Conservation (phyloP, 2,329 filamentous ascomycete species). For the Neopestalotiopsis clavispora region DNA sequence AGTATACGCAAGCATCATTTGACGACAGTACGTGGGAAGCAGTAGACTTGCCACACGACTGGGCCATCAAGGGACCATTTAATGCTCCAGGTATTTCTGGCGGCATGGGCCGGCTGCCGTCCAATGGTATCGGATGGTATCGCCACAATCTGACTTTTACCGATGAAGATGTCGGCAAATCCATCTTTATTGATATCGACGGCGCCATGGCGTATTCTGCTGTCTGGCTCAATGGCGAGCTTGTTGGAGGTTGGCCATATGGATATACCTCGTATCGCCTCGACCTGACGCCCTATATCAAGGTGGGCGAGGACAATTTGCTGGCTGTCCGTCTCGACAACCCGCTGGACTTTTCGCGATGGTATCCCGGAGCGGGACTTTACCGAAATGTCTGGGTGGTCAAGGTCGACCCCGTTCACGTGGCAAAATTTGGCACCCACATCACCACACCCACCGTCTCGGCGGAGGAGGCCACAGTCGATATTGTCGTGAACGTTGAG, state of each 20-base stretch:
- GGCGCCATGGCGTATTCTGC: slow-evolving; percentile 57
- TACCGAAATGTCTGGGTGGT: slow-evolving; percentile 61
- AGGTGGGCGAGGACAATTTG: slow-evolving; percentile 41
- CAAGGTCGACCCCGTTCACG: slow-evolving; percentile 49
- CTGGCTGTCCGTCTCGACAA: slow-evolving; percentile 59
- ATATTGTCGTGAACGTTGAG: slow-evolving; percentile 50
- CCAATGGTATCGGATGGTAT: slow-evolving; percentile 59
- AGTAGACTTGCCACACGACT: slow-evolving; percentile 48
- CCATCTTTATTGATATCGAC: slow-evolving; percentile 41
- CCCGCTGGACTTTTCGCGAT: slow-evolving; percentile 50
- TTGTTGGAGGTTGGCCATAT: slow-evolving; percentile 58
- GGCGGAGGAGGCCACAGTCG: slow-evolving; percentile 45
- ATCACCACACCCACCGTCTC: slow-evolving; percentile 53
- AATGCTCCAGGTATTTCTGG: slow-evolving; percentile 39
- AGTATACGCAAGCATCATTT: slow-evolving; percentile 33
- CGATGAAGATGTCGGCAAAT: slow-evolving; percentile 24
- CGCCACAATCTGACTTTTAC: slow-evolving; percentile 41
- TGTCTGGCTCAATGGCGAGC: slow-evolving; percentile 56
- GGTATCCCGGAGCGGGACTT: slow-evolving; percentile 59
- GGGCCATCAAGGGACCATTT: slow-evolving; percentile 48
- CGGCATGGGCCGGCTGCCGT: slow-evolving; percentile 49
- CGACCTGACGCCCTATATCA: slow-evolving; percentile 50
- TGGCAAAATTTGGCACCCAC: slow-evolving; percentile 55
- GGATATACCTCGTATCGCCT: slow-evolving; percentile 56
- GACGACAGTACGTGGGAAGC: slow-evolving; percentile 40